Base-by-base conservation (phyloP, 2,329 filamentous ascomycete species). In the Calonectria naviculata region DNA sequence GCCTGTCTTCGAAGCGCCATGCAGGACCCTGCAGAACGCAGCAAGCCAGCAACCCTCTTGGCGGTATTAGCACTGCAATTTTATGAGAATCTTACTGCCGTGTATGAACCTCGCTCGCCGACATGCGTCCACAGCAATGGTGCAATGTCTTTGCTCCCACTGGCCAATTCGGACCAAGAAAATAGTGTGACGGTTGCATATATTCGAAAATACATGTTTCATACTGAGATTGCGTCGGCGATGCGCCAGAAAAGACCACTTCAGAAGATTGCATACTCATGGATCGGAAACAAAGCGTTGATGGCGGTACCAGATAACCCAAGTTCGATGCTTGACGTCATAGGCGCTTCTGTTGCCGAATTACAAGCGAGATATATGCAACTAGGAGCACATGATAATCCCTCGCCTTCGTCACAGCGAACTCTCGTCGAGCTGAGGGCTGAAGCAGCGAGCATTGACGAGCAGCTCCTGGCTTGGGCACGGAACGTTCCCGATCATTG, bases 291-390 rank as follows among this genome's bases (percentile, higher is more conserved):
- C 24, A 28, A 58, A 38, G 31, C 4, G 21, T 21, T 29, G 0
- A 19, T 12, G 34, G 31, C 21, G 6, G 41, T 63, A 12, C 46
- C 60, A 15, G 36, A 56, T 10, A 72, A 65, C 31, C 64, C 58
- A 21, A 71, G 68, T 38, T 62, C 65, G 7, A 65, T 21, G 13
- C 64, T 72, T 24, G 71, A 72, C 31, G 13, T 63, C n/a, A 65
- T 71, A 15, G 71, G 71, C 28, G 67, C 67, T 34, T 67, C 68
- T 10, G 54, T 72, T 24, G 68, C 65, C 4, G 65, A 65, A 5
- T 24, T 68, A 9, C 71, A 58, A 10, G 52, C 29, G 13, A 15
- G 29, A 15, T 29, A 21, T 56, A 24, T 31, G 52, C 17, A 46
- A 24, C 21, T 31, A 47, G 8, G n/a, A 24, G 10, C 21, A 17